Evolutionary conservation across 805 yeast species (phyloP).

Genomic region (Clavispora phyllophila): DNA sequence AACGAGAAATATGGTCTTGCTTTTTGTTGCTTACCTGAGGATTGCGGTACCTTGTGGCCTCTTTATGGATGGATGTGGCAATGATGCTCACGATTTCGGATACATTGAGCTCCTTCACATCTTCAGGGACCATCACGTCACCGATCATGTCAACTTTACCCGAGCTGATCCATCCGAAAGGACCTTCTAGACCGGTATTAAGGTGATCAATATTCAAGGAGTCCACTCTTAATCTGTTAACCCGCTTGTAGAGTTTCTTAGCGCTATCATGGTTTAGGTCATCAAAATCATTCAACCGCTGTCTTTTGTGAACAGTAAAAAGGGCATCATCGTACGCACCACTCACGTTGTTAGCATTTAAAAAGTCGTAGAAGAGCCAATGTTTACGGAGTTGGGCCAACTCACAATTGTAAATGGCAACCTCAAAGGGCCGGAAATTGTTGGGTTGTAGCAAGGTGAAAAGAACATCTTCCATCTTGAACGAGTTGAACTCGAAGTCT

Average conservation of each 20-base stretch:
- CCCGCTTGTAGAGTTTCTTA: constrained; percentile 45
- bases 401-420: constrained; percentile 85
- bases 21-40: constrained; percentile 26
- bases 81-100: constrained; percentile 46
- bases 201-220: constrained; percentile 82
- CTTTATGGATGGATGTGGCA: constrained; percentile 43
- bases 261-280: constrained; percentile 8
- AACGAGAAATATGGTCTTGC: constrained; percentile 27
- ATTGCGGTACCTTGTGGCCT: constrained; percentile 40
- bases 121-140: constrained; percentile 77
- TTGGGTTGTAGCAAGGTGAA: constrained; percentile 79
- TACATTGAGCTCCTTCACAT: constrained; percentile 44
- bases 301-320: constrained; percentile 84
- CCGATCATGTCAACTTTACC: constrained; percentile 94
- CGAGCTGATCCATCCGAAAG: constrained; percentile 93
- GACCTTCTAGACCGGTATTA: constrained; percentile 86
- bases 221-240: constrained; percentile 80
- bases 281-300: constrained; percentile 47
- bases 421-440: constrained; percentile 76
- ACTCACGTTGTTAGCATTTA: constrained; percentile 77
- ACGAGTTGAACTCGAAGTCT: constrained; percentile 86
- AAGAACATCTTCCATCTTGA: constrained; percentile 78
- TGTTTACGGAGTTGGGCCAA: constrained; percentile 77
- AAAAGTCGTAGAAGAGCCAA: constrained; percentile 85
- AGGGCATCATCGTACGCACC: constrained; percentile 92